A percentile compares a stretch with the other conserved stretches of the same genome.
These are phyloP conservation scores for Trichophyton simii DNA, from an alignment of 2,329 filamentous ascomycete genomes.

Conservation along the genomic window DNA sequence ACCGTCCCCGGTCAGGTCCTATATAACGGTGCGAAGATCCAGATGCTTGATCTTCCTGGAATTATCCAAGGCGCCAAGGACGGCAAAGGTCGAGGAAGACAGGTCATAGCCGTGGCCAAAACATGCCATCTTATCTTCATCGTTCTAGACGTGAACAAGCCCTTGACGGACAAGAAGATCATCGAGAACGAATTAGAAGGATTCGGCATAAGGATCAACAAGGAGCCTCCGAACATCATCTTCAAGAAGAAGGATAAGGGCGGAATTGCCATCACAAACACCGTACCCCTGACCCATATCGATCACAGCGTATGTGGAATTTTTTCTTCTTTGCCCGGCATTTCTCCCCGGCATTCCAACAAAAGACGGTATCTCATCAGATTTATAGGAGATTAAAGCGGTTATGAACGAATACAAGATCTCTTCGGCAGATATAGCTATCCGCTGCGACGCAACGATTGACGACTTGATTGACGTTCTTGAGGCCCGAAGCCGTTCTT, in stretches of 20 bases:
- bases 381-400: constrained; percentile 68
- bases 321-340: neutral
- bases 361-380: neutral
- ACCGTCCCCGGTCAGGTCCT: constrained; percentile 91
- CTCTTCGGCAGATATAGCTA: constrained; percentile 90
- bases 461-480: constrained; percentile 94
- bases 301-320: constrained; percentile 53
- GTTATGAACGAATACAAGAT: constrained; percentile 97
- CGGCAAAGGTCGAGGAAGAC: constrained; percentile 89
- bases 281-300: constrained; percentile 81
- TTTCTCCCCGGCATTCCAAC: no score
- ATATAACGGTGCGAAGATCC: constrained; percentile 94
- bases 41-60: constrained; percentile 96
- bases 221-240: constrained; percentile 92
- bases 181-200: constrained; percentile 94
- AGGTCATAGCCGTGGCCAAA: constrained; percentile 98
- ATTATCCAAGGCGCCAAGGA: constrained; percentile 99
- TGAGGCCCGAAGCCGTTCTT: constrained; percentile 85
- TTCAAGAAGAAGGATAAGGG: constrained; percentile 99
- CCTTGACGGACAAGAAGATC: constrained; percentile 86
- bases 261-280: constrained; percentile 90
- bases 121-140: constrained; percentile 99
- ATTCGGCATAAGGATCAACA: constrained; percentile 96
- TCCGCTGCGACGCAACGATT: constrained; percentile 92
- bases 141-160: constrained; percentile 96